A percentile compares a stretch with the other conserved stretches of the same genome.
phyloP scores from a whole-genome alignment of 805 yeast species.

The Saccharomycopsis selenospora region DNA sequence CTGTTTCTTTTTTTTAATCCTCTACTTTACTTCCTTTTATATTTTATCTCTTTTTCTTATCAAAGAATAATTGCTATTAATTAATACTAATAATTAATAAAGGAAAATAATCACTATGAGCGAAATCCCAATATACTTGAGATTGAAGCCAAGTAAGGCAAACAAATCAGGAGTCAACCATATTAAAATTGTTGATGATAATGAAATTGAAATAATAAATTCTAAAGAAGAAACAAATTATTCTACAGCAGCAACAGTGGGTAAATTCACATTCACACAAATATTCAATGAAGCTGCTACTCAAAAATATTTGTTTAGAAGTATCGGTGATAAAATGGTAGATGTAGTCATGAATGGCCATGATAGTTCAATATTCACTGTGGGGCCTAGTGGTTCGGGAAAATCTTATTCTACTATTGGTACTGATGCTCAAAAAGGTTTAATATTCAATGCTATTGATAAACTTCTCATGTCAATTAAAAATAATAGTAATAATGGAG shows the following conservation, averaged over 20 bases:
- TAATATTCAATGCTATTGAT: slow-evolving; percentile 31
- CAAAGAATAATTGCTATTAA: no score
- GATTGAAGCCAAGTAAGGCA: slow-evolving; percentile 10
- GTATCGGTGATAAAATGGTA: slow-evolving; percentile 10
- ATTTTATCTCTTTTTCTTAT: slow-evolving; percentile 6
- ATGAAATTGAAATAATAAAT: slow-evolving; percentile 26
- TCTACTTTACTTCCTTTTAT: background rate
- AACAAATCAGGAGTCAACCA: slow-evolving; percentile 14
- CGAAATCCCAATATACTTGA: slow-evolving; percentile 16
- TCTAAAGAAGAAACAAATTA: slow-evolving; percentile 23
- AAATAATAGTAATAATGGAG: background rate
- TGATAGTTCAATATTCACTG: slow-evolving; percentile 40
- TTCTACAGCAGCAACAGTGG: background rate
- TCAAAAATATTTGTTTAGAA: slow-evolving; percentile 33
- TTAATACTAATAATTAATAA: no score
- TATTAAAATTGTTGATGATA: slow-evolving; percentile 24
- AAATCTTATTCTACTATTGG: slow-evolving; percentile 37
- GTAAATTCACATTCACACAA: slow-evolving; percentile 25
- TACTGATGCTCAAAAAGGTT: slow-evolving; percentile 31
- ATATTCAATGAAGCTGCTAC: slow-evolving; percentile 28
- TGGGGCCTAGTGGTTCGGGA: slow-evolving; percentile 52
- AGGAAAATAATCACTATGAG: background rate
- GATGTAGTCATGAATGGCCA: slow-evolving; percentile 18
- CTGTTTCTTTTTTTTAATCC: background rate
- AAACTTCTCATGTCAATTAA: slow-evolving; percentile 24